Conservation (phyloP, 2,329 filamentous ascomycete species). For the Cercospora sp. region DNA sequence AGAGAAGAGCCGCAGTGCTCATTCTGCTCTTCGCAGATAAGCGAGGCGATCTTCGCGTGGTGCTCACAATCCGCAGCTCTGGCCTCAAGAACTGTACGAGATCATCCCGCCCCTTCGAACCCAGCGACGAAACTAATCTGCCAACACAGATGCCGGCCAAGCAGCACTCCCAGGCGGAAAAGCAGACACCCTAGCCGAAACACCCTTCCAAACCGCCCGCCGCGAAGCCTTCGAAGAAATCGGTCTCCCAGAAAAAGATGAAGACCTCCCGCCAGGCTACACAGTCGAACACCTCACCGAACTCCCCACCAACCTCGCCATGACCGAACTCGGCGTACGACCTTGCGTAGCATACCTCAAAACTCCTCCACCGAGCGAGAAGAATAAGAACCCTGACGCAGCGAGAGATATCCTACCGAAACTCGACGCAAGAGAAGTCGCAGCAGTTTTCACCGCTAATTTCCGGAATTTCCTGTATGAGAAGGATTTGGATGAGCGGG, state of each 20-base stretch:
- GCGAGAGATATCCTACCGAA: constrained; percentile 57
- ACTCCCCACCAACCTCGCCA: constrained; percentile 62
- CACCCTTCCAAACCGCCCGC: constrained; percentile 74
- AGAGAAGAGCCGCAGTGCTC: constrained; percentile 78
- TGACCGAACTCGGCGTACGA: constrained; percentile 52
- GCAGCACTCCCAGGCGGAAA: constrained; percentile 55
- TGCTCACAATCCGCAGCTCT: constrained; percentile 62
- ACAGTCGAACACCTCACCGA: constrained; percentile 83
- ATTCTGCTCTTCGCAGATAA: constrained; percentile 85
- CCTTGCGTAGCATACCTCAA: constrained; percentile 62
- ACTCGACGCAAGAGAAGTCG: constrained; percentile 86
- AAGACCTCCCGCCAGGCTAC: constrained; percentile 72
- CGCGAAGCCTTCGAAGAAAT: constrained; percentile 93
- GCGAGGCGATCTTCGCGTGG: constrained; percentile 70
- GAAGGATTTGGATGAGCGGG: constrained; percentile 54
- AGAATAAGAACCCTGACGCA: constrained; percentile 61
- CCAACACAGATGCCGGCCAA: constrained; percentile 49
- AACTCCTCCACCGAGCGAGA: constrained; percentile 44
- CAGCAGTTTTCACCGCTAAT: constrained; percentile 87
- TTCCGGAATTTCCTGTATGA: constrained; percentile 77
- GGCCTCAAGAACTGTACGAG: constrained; percentile 56
- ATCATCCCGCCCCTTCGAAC: too few relatives aligned
- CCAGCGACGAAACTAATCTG: constrained; percentile 3
- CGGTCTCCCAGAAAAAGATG: constrained; percentile 72
- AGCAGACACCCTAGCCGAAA: constrained; percentile 57